Evolutionary conservation across 2,329 filamentous ascomycete genomes (phyloP), one percentile per base, ranked within the genome.

Genomic region (Mycogone perniciosa): DNA sequence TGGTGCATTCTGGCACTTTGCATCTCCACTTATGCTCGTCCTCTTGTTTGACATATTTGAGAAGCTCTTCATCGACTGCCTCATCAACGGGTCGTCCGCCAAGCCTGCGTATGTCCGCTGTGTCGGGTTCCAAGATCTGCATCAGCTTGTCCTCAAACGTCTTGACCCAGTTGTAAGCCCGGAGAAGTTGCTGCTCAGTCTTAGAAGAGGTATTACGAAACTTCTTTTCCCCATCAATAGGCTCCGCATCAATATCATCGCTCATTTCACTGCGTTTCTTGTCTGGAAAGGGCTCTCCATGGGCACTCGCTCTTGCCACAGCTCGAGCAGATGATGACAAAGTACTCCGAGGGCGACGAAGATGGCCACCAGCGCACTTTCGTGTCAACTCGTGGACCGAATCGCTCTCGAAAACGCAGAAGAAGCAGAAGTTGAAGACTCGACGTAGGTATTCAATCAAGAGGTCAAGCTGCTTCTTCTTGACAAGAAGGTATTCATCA

Each of bases 371-470:
- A 29, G 93, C 90, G 61, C 93, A 99, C 71, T 99, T 97, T 53
- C 93, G 84, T 38, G 89, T 91, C 58, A 99, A 76, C 71, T 99
- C 93, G 63, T 99, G 93, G 26, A 97, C 85, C 0, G 92, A 97
- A 68, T 99, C 93, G 64, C 90, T 93, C 71, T 99, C 93, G 60
- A 99, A 97, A 5, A 99, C 95, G 67, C 93, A 99, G 75, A 97
- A 99, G 76, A 99, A 96, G 74, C 93, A 99, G 72, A 99, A 97
- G 71, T 93, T 96, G 77, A 95, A 95, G 47, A 99, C 93, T 11
- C 93, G 85, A 47, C 93, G 89, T 53, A 99, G 79, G 67, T 99
- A 99, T 71, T 99, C 93, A 48, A 97, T 93, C 67, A 96, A 79
- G 34, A 99, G 76, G 70, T 99, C 93, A 45, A 99, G 81, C 63